phyloP scores from a whole-genome alignment of 2,329 filamentous ascomycete species.

The Didymella pomorum region DNA sequence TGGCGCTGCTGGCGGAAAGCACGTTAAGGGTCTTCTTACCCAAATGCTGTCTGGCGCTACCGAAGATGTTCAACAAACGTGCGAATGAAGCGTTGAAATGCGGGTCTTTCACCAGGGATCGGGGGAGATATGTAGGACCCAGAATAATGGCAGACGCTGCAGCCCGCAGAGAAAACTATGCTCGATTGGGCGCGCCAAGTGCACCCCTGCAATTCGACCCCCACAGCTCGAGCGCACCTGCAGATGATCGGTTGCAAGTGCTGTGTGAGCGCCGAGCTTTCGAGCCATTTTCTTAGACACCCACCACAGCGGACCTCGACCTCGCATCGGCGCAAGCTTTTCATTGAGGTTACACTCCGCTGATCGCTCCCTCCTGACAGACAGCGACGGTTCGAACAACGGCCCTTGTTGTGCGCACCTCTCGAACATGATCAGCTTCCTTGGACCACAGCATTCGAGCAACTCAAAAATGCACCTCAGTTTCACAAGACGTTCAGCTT shows the following conservation, averaged over 20 bases:
- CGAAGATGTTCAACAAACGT: conserved; percentile 19
- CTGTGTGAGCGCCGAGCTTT: conserved; percentile 18
- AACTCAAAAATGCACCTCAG: background rate
- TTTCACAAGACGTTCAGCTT: background rate
- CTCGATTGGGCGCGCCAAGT: conserved; percentile 6
- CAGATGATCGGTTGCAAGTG: conserved; percentile 33
- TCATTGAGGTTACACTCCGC: conserved; percentile 12
- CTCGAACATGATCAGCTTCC: background rate
- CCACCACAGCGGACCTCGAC: conserved; percentile 5
- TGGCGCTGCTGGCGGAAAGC: conserved; percentile 18
- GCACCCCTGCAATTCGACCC: conserved; percentile 28
- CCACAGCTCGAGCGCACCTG: conserved; percentile 35
- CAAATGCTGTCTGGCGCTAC: conserved; percentile 4
- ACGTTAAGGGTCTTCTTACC: conserved; percentile 8
- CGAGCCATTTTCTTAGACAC: conserved; percentile 10
- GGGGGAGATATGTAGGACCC: conserved; percentile 26
- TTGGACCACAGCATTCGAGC: background rate
- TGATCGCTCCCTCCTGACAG: background rate
- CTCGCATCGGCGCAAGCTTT: conserved; percentile 11
- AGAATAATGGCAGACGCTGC: conserved; percentile 22
- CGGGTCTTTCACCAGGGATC: conserved; percentile 23
- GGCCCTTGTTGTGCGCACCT: background rate
- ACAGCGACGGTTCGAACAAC: background rate
- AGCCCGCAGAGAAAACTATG: conserved; percentile 4
- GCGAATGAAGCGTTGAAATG: conserved; percentile 24